Conservation (phyloP, 2,329 filamentous ascomycete species). For the Neofusicoccum sp. region DNA sequence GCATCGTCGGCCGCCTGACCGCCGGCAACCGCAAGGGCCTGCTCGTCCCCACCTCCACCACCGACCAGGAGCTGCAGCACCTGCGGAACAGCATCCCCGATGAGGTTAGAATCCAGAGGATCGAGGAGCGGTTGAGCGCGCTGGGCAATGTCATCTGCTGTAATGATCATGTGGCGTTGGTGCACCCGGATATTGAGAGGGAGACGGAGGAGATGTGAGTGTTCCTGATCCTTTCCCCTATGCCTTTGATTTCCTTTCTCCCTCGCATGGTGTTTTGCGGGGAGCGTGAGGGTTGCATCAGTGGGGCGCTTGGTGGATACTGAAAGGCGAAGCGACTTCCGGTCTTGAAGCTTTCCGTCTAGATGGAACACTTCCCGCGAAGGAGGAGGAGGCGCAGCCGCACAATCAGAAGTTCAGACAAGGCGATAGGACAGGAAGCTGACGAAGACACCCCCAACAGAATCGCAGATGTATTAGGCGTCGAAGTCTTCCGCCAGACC, state of each 20-base stretch:
- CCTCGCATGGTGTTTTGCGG: no score
- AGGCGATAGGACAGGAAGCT: not conserved
- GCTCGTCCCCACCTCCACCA: conserved; percentile 91
- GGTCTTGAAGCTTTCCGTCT: no score
- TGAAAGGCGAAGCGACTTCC: no score
- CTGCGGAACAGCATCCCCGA: conserved; percentile 93
- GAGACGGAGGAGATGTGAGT: conserved; percentile 89
- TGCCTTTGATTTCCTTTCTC: not conserved
- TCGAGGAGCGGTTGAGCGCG: conserved; percentile 94
- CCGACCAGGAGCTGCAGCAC: conserved; percentile 97
- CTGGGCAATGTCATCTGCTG: conserved; percentile 95
- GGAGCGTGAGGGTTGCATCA: not conserved
- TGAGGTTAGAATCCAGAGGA: conserved; percentile 87
- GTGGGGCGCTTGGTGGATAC: no score
- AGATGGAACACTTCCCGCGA: no score
- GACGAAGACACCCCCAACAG: conserved; percentile 24
- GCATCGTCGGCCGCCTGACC: conserved; percentile 93
- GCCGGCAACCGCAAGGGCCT: conserved; percentile 96
- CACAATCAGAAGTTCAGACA: no score
- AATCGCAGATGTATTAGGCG: conserved; percentile 86
- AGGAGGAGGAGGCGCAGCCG: no score
- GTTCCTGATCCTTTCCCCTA: not conserved
- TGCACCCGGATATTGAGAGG: conserved; percentile 94
- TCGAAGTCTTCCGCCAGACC: conserved; percentile 90
- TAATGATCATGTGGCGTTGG: conserved; percentile 94